Evolutionary conservation across 2,329 filamentous ascomycete species (phyloP).

Genomic region (Sarocladiaceae sp.): DNA sequence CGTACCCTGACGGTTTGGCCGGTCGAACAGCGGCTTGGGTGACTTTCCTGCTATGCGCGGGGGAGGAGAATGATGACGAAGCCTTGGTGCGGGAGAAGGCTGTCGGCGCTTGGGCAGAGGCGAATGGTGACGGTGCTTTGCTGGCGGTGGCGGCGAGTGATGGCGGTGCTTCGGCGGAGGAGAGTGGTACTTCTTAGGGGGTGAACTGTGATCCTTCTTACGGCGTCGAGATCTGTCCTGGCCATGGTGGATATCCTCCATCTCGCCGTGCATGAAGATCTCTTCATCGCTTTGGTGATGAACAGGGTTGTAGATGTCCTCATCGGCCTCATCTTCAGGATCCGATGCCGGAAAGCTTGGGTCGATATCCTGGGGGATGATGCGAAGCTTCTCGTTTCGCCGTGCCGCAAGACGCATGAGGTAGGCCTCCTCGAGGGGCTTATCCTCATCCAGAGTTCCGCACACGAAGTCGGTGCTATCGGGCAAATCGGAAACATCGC

Average conservation of each 20-base stretch:
- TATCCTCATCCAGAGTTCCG: slow-evolving; percentile 91
- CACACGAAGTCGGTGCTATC: slow-evolving; percentile 99
- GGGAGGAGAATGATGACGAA: slow-evolving; percentile 25
- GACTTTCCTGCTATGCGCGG: slow-evolving; percentile 44
- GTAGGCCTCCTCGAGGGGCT: slow-evolving; percentile 89
- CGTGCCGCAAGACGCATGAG: slow-evolving; percentile 76
- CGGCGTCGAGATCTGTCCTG: slow-evolving; percentile 43
- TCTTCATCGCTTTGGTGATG: slow-evolving; percentile 62
- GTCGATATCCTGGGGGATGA: slow-evolving; percentile 93
- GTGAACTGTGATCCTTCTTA: slow-evolving; percentile 43
- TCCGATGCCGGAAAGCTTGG: slow-evolving; percentile 96
- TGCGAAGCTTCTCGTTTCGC: slow-evolving; percentile 71
- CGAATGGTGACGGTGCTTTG: slow-evolving; percentile 25
- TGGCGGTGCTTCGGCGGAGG: slow-evolving; percentile 26
- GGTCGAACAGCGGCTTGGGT: slow-evolving; percentile 50
- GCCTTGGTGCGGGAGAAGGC: slow-evolving; percentile 17
- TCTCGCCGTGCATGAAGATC: slow-evolving; percentile 64
- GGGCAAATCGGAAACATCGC: slow-evolving; percentile 72
- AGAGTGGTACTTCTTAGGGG: slow-evolving; percentile 32
- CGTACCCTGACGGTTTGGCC: slow-evolving; percentile 63
- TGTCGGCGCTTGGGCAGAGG: slow-evolving; percentile 27
- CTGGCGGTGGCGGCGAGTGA: slow-evolving; percentile 24
- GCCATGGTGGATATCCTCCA: slow-evolving; percentile 59
- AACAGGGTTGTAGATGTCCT: slow-evolving; percentile 53
- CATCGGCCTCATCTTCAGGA: slow-evolving; percentile 76